Conservation (phyloP, 306 rosid species). For the Castanea mollissima region DNA sequence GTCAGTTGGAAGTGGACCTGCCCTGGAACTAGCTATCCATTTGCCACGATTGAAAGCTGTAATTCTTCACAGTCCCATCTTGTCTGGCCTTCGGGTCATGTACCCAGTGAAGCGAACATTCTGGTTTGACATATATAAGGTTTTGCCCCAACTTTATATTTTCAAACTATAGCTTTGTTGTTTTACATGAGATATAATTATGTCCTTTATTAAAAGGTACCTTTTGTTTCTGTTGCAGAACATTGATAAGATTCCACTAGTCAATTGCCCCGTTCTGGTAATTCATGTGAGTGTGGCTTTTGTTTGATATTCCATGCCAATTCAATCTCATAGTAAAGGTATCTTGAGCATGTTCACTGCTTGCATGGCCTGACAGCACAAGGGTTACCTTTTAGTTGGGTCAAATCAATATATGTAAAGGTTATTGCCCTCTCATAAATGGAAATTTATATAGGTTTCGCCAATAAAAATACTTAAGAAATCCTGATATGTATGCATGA, state of each 20-base stretch:
- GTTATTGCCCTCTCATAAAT: background rate
- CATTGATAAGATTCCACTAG: slow-evolving; percentile 54
- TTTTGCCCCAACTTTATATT: background rate
- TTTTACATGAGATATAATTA: background rate
- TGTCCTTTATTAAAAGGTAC: background rate
- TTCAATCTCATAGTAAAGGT: background rate
- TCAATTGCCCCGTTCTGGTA: slow-evolving; percentile 58
- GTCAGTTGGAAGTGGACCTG: slow-evolving; percentile 71
- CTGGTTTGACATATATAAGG: slow-evolving; percentile 80
- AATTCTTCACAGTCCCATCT: slow-evolving; percentile 58
- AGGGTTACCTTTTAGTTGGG: background rate
- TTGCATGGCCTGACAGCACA: background rate
- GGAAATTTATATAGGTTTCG: background rate
- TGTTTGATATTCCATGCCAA: background rate
- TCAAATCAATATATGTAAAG: background rate
- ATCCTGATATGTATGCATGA: background rate
- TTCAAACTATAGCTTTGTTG: background rate
- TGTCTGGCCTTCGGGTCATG: slow-evolving; percentile 71
- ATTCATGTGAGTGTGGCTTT: slow-evolving; percentile 53
- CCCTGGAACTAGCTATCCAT: slow-evolving; percentile 50
- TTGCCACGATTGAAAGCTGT: slow-evolving; percentile 56
- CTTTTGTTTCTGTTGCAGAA: slow-evolving; percentile 40
- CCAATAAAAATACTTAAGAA: background rate
- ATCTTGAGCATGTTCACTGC: background rate
- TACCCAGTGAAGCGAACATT: slow-evolving; percentile 58